A percentile compares a stretch with the other conserved stretches of the same genome.
These are phyloP conservation scores for Hygrophoropsis aurantiaca DNA, from an alignment of 768 basidiomycete species.

Conservation along the genomic window DNA sequence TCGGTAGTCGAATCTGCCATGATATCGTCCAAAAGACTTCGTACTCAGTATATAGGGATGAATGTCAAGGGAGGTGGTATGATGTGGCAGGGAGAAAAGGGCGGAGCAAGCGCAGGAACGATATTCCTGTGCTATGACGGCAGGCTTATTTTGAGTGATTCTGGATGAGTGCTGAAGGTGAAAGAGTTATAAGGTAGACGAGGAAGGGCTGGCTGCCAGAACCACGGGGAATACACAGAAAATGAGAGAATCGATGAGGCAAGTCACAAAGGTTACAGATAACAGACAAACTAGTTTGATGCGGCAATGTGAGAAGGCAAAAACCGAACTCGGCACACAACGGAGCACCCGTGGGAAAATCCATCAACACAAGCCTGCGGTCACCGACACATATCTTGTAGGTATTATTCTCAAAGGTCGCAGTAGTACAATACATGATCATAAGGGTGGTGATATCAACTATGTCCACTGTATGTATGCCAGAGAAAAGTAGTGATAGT, in stretches of 20 bases:
- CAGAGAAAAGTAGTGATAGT: too few relatives aligned
- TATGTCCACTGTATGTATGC: too few relatives aligned
- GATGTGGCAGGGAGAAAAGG: constrained; percentile 27
- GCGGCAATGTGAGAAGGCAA: constrained; percentile 27
- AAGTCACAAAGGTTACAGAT: constrained; percentile 26
- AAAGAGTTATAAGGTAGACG: neutral
- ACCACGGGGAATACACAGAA: constrained; percentile 14
- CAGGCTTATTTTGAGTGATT: constrained; percentile 17
- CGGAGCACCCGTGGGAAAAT: constrained; percentile 30
- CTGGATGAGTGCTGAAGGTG: neutral
- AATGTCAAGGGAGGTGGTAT: constrained; percentile 9
- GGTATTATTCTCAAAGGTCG: too few relatives aligned
- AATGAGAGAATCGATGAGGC: constrained; percentile 32
- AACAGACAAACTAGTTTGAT: constrained; percentile 31
- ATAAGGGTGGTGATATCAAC: too few relatives aligned
- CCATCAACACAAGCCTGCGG: neutral
- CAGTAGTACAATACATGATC: too few relatives aligned
- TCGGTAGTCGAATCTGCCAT: constrained; percentile 86
- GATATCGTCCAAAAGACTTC: constrained; percentile 11
- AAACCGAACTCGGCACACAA: constrained; percentile 29
- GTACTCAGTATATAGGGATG: constrained; percentile 11
- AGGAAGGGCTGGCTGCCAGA: constrained; percentile 14
- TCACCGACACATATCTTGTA: too few relatives aligned
- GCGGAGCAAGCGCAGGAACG: constrained; percentile 15
- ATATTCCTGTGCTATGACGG: constrained; percentile 18